Percentiles rank a stretch among this genome's conserved stretches.
These are phyloP conservation scores for Cryptosporidium tyzzeri DNA, from an alignment of 169 alveolate species.

Conservation along the genomic window DNA sequence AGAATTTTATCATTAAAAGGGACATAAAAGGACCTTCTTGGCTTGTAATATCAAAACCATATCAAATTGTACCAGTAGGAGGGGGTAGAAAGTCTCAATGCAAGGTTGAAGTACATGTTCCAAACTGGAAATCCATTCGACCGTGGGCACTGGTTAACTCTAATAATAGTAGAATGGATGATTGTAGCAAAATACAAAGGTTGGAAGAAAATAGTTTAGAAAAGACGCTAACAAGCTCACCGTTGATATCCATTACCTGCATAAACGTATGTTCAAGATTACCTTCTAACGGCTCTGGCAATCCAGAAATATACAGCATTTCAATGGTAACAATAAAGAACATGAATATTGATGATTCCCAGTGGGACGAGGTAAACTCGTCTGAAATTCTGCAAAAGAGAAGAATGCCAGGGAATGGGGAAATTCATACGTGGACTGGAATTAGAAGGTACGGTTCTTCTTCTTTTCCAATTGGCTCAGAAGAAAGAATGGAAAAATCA, in stretches of 20 bases:
- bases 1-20: slow-evolving; percentile 82
- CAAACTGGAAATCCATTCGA: slow-evolving; percentile 61
- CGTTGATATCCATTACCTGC: slow-evolving; percentile 5
- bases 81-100: slow-evolving; percentile 67
- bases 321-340: slow-evolving; percentile 35
- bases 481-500: slow-evolving; percentile 63
- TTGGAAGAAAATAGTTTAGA: background rate
- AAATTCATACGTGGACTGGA: slow-evolving; percentile 56
- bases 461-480: slow-evolving; percentile 60
- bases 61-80: slow-evolving; percentile 56
- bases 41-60: slow-evolving; percentile 78
- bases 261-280: slow-evolving; percentile 41
- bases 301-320: slow-evolving; percentile 55
- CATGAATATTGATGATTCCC: slow-evolving; percentile 37
- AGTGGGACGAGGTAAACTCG: slow-evolving; percentile 41
- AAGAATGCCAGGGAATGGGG: background rate
- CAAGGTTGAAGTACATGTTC: slow-evolving; percentile 48
- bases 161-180: background rate
- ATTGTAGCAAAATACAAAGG: background rate
- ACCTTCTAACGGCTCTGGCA: slow-evolving; percentile 24
- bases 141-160: slow-evolving; percentile 17
- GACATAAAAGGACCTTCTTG: slow-evolving; percentile 88
- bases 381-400: slow-evolving; percentile 18
- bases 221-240: background rate
- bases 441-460: slow-evolving; percentile 29